A percentile compares a stretch with the other conserved stretches of the same genome.
Evolutionary conservation across 495 filamentous ascomycete genomes (phyloP).

Genomic region (Hypoxylon crocopeplum): DNA sequence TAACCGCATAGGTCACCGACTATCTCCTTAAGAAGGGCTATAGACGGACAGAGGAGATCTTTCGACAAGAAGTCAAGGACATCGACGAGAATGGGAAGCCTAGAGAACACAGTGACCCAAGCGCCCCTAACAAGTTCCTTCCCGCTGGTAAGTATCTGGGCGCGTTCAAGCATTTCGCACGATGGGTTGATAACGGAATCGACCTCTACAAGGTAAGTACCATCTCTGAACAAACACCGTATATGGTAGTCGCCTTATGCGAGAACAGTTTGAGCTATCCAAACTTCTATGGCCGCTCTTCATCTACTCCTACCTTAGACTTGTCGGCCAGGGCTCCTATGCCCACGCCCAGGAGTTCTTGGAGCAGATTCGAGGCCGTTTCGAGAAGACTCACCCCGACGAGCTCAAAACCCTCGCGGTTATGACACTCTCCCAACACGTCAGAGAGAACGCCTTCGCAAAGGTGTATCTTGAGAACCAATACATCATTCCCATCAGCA

Average conservation of each 20-base stretch:
- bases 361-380: conserved; percentile 66
- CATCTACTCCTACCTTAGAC: conserved; percentile 86
- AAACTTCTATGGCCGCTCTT: conserved; percentile 92
- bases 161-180: conserved; percentile 73
- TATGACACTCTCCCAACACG: conserved; percentile 77
- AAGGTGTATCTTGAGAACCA: conserved; percentile 82
- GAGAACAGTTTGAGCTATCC: conserved; percentile 75
- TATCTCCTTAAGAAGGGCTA: conserved; percentile 97
- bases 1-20: conserved; percentile 76
- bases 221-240: not conserved
- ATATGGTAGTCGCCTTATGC: conserved; percentile 39
- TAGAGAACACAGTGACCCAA: conserved; percentile 23
- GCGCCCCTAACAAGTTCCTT: conserved; percentile 24
- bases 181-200: conserved; percentile 87
- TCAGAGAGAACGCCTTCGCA: conserved; percentile 70
- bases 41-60: conserved; percentile 87
- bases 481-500: conserved; percentile 86
- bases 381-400: conserved; percentile 76
- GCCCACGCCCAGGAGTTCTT: conserved; percentile 77
- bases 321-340: conserved; percentile 74
- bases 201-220: conserved; percentile 87
- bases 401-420: conserved; percentile 73
- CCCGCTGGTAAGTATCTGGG: conserved; percentile 67
- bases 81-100: conserved; percentile 40
- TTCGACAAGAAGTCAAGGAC: conserved; percentile 83